Conservation (phyloP, 164 flowering plant genomes). For the Litsea cubeba region DNA sequence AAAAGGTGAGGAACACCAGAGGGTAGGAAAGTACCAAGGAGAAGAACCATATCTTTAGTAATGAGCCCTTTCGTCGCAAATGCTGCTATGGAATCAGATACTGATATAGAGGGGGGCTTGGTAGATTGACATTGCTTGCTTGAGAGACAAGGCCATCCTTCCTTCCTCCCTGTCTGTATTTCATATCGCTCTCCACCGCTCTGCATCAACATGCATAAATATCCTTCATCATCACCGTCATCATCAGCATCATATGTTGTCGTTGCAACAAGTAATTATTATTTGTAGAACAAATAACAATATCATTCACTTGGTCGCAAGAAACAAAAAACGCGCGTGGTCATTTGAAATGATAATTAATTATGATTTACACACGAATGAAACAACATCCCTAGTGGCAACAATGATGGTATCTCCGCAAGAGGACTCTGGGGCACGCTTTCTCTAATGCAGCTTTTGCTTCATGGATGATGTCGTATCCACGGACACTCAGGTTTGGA, state of each 20-base stretch:
- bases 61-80: slow-evolving; percentile 30
- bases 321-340: too few relatives aligned
- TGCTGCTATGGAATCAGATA: slow-evolving; percentile 20
- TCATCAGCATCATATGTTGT: too few relatives aligned
- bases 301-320: too few relatives aligned
- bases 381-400: slow-evolving; percentile 89
- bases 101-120: slow-evolving; percentile 26
- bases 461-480: slow-evolving; percentile 73
- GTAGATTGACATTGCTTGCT: slow-evolving; percentile 32
- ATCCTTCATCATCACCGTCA: not conserved
- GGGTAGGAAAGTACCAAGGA: slow-evolving; percentile 23
- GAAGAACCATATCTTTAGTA: slow-evolving; percentile 33
- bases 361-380: slow-evolving; percentile 36
- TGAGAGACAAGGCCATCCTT: slow-evolving; percentile 35
- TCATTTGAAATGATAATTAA: not conserved
- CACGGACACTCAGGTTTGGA: slow-evolving; percentile 77
- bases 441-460: slow-evolving; percentile 59
- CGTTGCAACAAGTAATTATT: too few relatives aligned
- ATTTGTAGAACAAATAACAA: too few relatives aligned
- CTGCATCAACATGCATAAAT: slow-evolving; percentile 14
- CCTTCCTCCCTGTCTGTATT: slow-evolving; percentile 41
- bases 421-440: slow-evolving; percentile 61
- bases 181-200: slow-evolving; percentile 23
- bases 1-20: not conserved
- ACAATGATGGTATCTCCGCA: slow-evolving; percentile 88